These are phyloP conservation scores for Oxytropis ochrocephala DNA, from an alignment of 306 rosid species.

Conservation along the genomic window DNA sequence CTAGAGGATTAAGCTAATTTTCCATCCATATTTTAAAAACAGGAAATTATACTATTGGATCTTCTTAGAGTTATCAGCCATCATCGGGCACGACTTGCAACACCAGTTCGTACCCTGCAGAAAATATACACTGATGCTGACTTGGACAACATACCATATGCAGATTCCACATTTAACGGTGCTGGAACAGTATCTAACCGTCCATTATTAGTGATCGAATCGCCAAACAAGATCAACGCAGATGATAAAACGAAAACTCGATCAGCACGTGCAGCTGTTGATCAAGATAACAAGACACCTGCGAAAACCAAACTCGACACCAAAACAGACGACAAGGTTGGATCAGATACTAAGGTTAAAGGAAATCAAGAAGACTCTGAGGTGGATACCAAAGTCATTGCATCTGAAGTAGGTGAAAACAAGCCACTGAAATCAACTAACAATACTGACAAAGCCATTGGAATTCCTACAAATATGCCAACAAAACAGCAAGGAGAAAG, in stretches of 20 bases:
- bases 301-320: slow-evolving; percentile 34
- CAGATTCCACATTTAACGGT: slow-evolving; percentile 49
- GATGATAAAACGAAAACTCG: slow-evolving; percentile 62
- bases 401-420: slow-evolving; percentile 35
- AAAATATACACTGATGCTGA: slow-evolving; percentile 64
- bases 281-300: slow-evolving; percentile 53
- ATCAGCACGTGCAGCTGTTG: slow-evolving; percentile 41
- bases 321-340: slow-evolving; percentile 38
- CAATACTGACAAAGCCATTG: slow-evolving; percentile 40
- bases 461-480: slow-evolving; percentile 24
- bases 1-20: slow-evolving; percentile 25
- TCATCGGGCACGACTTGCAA: slow-evolving; percentile 94
- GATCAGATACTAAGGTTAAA: slow-evolving; percentile 28
- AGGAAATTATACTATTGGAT: slow-evolving; percentile 89
- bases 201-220: slow-evolving; percentile 65
- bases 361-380: slow-evolving; percentile 42
- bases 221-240: slow-evolving; percentile 52
- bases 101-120: slow-evolving; percentile 92
- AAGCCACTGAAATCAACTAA: slow-evolving; percentile 29
- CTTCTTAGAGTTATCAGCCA: slow-evolving; percentile 94
- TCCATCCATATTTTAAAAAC: slow-evolving; percentile 20
- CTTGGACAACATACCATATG: slow-evolving; percentile 59
- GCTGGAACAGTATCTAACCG: slow-evolving; percentile 50
- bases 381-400: slow-evolving; percentile 33
- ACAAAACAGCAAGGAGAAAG: slow-evolving; percentile 48